These are phyloP conservation scores for Dryas alaskensis DNA, from an alignment of 306 rosid genomes.

Conservation along the genomic window DNA sequence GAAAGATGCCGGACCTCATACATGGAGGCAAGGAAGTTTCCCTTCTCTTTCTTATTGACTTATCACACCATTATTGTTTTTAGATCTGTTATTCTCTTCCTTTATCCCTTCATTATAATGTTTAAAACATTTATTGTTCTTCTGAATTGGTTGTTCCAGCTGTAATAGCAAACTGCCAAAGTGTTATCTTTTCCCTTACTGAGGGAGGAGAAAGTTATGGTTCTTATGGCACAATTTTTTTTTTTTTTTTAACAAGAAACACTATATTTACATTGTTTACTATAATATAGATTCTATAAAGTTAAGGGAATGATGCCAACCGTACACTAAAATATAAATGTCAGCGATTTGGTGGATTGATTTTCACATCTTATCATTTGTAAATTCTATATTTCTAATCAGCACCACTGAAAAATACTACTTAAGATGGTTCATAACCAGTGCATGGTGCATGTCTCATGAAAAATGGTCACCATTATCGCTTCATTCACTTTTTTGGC, in stretches of 20 bases:
- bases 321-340: neutral
- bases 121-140: neutral
- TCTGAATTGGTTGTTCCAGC: constrained; percentile 10
- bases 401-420: neutral
- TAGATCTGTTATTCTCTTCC: neutral
- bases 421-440: neutral
- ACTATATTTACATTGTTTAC: neutral
- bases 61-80: neutral
- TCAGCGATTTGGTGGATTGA: neutral
- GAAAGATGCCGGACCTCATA: constrained; percentile 97
- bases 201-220: neutral
- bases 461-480: neutral
- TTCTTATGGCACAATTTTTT: too few relatives aligned
- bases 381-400: neutral
- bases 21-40: constrained; percentile 72
- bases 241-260: neutral
- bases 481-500: constrained; percentile 13
- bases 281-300: neutral
- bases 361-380: neutral
- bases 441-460: neutral
- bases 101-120: neutral
- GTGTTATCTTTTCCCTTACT: neutral
- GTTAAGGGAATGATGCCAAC: neutral
- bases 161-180: neutral
- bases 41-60: constrained; percentile 7